Conservation (phyloP, 495 filamentous ascomycete species). For the Trichoderma asperelloides region DNA sequence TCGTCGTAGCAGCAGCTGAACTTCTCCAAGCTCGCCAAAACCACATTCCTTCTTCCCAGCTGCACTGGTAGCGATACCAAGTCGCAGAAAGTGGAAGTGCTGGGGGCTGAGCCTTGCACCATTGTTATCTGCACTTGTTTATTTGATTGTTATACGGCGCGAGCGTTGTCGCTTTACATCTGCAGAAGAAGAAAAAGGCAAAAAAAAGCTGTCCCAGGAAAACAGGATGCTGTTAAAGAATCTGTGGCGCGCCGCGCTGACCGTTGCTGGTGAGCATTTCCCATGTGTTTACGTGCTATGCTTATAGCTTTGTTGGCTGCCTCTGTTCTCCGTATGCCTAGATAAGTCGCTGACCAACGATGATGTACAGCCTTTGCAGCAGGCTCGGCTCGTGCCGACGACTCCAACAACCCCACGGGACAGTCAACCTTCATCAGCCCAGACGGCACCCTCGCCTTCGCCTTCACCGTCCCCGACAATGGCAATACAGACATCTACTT, state of each 20-base stretch:
- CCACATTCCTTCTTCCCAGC: background rate
- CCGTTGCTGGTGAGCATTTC: background rate
- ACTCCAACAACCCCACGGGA: background rate
- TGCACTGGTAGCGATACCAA: background rate
- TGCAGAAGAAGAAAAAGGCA: background rate
- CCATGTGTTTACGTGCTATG: background rate
- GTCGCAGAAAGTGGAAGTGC: background rate
- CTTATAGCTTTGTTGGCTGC: background rate
- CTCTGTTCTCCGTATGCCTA: background rate
- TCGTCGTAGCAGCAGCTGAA: too few species aligned
- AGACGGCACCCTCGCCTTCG: conserved; percentile 2
- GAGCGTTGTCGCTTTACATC: background rate
- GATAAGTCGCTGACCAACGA: background rate
- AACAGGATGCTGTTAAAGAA: background rate
- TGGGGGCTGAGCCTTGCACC: background rate
- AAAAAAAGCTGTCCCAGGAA: background rate
- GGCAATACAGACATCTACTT: conserved; percentile 39
- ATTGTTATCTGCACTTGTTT: background rate
- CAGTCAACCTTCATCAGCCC: conserved; percentile 6
- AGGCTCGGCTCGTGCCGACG: background rate
- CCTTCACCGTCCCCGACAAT: conserved; percentile 26
- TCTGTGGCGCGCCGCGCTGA: conserved; percentile 5
- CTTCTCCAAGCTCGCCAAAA: background rate
- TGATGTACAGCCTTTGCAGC: background rate
- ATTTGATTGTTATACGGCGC: background rate